These are phyloP conservation scores for Aspergillus costaricaensis DNA, from an alignment of 2,329 filamentous ascomycete species.

Conservation along the genomic window DNA sequence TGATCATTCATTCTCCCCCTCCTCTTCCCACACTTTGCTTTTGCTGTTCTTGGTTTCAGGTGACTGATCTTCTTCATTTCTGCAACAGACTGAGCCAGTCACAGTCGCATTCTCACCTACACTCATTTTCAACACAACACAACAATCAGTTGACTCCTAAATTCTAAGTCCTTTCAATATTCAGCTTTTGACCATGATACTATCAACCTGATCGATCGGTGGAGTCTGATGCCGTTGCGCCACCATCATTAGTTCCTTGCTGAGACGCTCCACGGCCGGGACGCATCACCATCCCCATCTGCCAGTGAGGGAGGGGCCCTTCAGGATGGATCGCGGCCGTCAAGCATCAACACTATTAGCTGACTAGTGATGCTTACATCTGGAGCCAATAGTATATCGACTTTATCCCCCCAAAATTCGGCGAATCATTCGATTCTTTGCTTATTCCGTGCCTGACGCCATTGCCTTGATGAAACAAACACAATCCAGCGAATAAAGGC, in stretches of 20 bases:
- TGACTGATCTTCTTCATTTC: too few species aligned
- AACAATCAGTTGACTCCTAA: background rate
- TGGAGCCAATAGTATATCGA: too few species aligned
- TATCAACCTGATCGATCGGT: background rate
- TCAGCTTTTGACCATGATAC: background rate
- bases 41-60: background rate
- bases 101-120: too few species aligned
- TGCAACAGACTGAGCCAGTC: too few species aligned
- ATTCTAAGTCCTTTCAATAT: background rate
- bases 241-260: background rate
- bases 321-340: background rate
- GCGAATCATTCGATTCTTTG: background rate
- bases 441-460: background rate
- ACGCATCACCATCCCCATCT: background rate
- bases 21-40: too few species aligned
- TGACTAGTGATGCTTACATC: too few species aligned
- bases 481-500: background rate
- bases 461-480: background rate
- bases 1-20: too few species aligned
- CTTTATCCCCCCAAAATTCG: background rate
- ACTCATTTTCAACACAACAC: background rate
- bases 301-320: background rate
- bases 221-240: background rate
- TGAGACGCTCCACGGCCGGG: background rate
- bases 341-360: background rate